These are phyloP conservation scores for Cnidoscolus chayamansa DNA, from an alignment of 441 rosid species.

Conservation along the genomic window DNA sequence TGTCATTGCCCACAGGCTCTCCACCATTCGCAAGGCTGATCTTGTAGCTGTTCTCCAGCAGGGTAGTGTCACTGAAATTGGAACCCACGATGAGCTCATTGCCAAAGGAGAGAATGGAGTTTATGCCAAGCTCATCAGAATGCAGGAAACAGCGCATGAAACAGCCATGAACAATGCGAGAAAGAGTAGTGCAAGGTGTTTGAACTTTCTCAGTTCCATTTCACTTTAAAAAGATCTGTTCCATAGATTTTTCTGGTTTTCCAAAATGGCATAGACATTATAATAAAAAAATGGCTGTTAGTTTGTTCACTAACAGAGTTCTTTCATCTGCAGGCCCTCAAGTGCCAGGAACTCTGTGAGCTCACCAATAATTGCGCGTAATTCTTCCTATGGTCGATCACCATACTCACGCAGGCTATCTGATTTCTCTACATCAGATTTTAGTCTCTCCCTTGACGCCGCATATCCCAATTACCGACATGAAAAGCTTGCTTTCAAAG, in stretches of 20 bases:
- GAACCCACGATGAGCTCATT: constrained; percentile 89
- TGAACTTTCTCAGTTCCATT: constrained; percentile 4
- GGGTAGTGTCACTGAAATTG: constrained; percentile 90
- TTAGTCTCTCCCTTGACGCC: constrained; percentile 83
- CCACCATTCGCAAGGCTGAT: constrained; percentile 97
- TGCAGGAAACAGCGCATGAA: constrained; percentile 97
- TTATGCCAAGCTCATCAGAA: constrained; percentile 83
- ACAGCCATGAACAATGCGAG: constrained; percentile 89
- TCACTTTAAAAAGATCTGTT: not conserved
- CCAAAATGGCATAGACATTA: not conserved
- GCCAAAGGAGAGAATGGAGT: constrained; percentile 86
- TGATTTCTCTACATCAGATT: constrained; percentile 96
- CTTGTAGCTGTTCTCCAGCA: constrained; percentile 96
- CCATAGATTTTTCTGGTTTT: not conserved
- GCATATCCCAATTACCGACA: constrained; percentile 66
- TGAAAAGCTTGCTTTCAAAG: constrained; percentile 89
- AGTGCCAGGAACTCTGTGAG: constrained; percentile 98
- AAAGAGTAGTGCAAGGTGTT: constrained; percentile 96
- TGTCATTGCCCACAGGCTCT: constrained; percentile 94
- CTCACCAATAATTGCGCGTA: constrained; percentile 94
- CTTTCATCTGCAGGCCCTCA: constrained; percentile 67
- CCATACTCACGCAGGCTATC: constrained; percentile 95
- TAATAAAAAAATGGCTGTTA: not conserved
- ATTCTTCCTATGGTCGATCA: constrained; percentile 96
- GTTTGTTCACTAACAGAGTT: constrained; percentile 15